Conservation (phyloP, 768 basidiomycete genomes). For the Phaeotremella fagi region DNA sequence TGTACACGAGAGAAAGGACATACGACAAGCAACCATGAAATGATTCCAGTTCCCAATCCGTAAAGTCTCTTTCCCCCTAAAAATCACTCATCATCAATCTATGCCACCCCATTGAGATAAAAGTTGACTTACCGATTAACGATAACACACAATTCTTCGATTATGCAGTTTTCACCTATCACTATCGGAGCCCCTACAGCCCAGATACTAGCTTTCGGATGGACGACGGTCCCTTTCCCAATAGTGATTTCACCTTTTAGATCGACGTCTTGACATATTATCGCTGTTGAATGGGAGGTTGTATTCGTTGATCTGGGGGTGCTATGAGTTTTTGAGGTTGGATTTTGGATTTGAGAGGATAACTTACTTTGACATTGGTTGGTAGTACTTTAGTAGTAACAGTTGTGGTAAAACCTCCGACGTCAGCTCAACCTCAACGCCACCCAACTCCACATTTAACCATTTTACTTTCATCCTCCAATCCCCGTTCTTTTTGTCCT, state of each 20-base stretch:
- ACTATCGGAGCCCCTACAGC: constrained; percentile 86
- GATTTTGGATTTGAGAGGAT: too few species aligned
- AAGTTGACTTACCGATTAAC: constrained; percentile 65
- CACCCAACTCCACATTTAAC: not conserved
- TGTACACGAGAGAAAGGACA: constrained; percentile 45
- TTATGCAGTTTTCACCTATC: constrained; percentile 79
- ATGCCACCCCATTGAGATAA: constrained; percentile 44
- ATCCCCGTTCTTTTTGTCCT: not conserved
- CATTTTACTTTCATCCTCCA: not conserved
- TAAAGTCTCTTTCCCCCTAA: constrained; percentile 67
- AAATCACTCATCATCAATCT: not conserved
- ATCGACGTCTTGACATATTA: constrained; percentile 90
- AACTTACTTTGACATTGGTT: too few species aligned
- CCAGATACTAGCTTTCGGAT: constrained; percentile 90
- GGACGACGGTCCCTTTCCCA: constrained; percentile 79
- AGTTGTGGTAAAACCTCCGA: not conserved
- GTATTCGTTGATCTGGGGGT: constrained; percentile 52
- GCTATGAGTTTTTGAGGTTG: not conserved
- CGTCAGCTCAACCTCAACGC: not conserved
- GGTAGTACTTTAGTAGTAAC: not conserved
- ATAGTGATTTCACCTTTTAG: constrained; percentile 92
- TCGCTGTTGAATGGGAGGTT: constrained; percentile 81
- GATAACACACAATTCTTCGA: constrained; percentile 86
- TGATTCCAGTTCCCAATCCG: constrained; percentile 88
- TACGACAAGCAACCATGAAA: constrained; percentile 90